phyloP scores from a whole-genome alignment of 352 stramenopile species.

The Phytophthora citricola region DNA sequence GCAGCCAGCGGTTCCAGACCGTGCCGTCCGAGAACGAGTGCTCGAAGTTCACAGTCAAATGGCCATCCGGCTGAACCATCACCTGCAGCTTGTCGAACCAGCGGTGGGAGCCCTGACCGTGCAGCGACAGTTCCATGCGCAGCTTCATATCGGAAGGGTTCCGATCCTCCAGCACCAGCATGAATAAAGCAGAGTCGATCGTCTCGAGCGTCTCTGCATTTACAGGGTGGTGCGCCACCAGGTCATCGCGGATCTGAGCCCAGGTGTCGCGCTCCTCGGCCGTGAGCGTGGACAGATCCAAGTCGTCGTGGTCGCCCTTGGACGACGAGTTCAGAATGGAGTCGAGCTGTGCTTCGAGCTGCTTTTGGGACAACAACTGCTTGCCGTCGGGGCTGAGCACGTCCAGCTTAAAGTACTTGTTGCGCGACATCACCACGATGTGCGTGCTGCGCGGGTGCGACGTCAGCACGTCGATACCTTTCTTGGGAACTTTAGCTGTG shows the following conservation, averaged over 20 bases:
- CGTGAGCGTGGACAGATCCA: slow-evolving; percentile 82
- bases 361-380: slow-evolving; percentile 75
- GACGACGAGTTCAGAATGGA: slow-evolving; percentile 68
- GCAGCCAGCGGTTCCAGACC: slow-evolving; percentile 92
- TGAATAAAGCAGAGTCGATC: slow-evolving; percentile 92
- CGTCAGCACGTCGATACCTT: slow-evolving; percentile 73
- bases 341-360: slow-evolving; percentile 70
- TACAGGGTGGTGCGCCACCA: slow-evolving; percentile 70
- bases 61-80: slow-evolving; percentile 83
- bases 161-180: slow-evolving; percentile 88
- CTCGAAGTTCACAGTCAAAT: slow-evolving; percentile 94
- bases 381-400: slow-evolving; percentile 85
- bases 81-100: slow-evolving; percentile 96
- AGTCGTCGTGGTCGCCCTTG: slow-evolving; percentile 54
- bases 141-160: slow-evolving; percentile 69
- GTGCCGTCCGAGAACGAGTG: slow-evolving; percentile 95
- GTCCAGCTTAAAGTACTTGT: slow-evolving; percentile 86
- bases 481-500: slow-evolving; percentile 83
- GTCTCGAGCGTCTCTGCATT: slow-evolving; percentile 75
- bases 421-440: slow-evolving; percentile 90
- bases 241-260: slow-evolving; percentile 75
- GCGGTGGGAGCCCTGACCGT: slow-evolving; percentile 80
- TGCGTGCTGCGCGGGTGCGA: slow-evolving; percentile 82
- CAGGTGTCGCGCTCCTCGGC: slow-evolving; percentile 88
- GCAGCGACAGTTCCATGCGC: slow-evolving; percentile 84